These are phyloP conservation scores for Hamamelis virginiana DNA, from an alignment of 164 flowering plant species.

Conservation along the genomic window DNA sequence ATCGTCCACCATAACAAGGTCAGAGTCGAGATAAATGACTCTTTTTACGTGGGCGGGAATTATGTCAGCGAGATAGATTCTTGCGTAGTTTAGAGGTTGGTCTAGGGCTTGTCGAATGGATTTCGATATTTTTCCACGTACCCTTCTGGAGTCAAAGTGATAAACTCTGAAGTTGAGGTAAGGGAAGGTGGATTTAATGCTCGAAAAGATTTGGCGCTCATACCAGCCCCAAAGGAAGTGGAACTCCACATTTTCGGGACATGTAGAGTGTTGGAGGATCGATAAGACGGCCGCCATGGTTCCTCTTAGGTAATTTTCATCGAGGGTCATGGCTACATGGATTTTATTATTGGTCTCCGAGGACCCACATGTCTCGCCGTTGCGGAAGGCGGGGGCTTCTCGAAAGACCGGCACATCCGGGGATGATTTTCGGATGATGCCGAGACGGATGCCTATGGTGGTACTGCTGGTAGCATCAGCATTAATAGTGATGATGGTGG, in stretches of 20 bases:
- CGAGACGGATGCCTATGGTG: constrained; percentile 21
- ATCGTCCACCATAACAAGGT: constrained; percentile 56
- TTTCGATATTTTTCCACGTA: constrained; percentile 48
- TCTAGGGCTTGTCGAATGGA: constrained; percentile 60
- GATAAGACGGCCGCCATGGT: constrained; percentile 54
- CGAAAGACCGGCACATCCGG: constrained; percentile 30
- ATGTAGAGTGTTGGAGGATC: constrained; percentile 54
- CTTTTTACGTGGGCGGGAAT: constrained; percentile 41
- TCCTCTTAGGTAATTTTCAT: constrained; percentile 46
- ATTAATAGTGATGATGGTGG: constrained; percentile 16
- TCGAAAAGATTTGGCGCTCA: constrained; percentile 35
- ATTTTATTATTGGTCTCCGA: constrained; percentile 14
- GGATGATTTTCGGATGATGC: constrained; percentile 30
- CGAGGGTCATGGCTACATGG: constrained; percentile 48
- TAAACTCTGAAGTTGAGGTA: constrained; percentile 42
- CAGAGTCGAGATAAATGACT: constrained; percentile 58
- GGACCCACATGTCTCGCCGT: constrained; percentile 26
- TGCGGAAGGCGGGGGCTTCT: constrained; percentile 44
- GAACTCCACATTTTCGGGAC: constrained; percentile 55
- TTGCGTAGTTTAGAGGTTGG: constrained; percentile 62
- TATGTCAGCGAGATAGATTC: constrained; percentile 54
- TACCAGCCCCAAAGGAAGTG: constrained; percentile 42
- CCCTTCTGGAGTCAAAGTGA: constrained; percentile 44
- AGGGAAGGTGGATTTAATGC: constrained; percentile 47
- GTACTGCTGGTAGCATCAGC: constrained; percentile 12